Conservation (phyloP, 805 yeast genomes). For the Yamadazyma insecticola region DNA sequence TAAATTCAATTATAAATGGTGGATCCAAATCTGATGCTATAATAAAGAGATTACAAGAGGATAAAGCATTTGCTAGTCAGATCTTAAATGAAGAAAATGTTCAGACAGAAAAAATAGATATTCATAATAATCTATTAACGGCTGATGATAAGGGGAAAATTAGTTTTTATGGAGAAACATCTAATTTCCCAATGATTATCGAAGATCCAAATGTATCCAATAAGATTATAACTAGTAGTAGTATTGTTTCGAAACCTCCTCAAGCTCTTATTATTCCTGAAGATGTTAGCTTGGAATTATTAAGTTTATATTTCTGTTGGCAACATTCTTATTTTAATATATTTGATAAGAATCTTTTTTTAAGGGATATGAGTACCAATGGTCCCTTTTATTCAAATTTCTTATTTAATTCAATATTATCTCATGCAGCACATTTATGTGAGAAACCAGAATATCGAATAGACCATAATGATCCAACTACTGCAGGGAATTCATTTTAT, state of each 20-base stretch:
- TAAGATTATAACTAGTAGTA: not conserved
- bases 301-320: constrained; percentile 9
- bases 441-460: constrained; percentile 1
- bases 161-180: constrained; percentile 9
- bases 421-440: constrained; percentile 7
- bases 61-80: not conserved
- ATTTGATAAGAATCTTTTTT: constrained; percentile 6
- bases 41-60: constrained; percentile 2
- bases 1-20: constrained; percentile 6
- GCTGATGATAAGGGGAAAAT: constrained; percentile 7
- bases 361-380: constrained; percentile 8
- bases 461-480: not conserved
- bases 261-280: constrained; percentile 1
- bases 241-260: not conserved
- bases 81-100: constrained; percentile 1
- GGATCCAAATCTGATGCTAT: constrained; percentile 2
- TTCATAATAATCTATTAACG: constrained; percentile 4
- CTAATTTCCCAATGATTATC: constrained; percentile 7
- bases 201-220: not conserved
- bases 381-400: constrained; percentile 9
- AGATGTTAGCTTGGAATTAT: constrained; percentile 3
- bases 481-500: constrained; percentile 4
- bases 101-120: not conserved
- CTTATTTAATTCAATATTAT: constrained; percentile 7
- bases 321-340: constrained; percentile 9